A percentile compares a stretch with the other conserved stretches of the same genome.
Conservation (phyloP, 2,329 filamentous ascomycete species). For the Fusarium compactum region DNA sequence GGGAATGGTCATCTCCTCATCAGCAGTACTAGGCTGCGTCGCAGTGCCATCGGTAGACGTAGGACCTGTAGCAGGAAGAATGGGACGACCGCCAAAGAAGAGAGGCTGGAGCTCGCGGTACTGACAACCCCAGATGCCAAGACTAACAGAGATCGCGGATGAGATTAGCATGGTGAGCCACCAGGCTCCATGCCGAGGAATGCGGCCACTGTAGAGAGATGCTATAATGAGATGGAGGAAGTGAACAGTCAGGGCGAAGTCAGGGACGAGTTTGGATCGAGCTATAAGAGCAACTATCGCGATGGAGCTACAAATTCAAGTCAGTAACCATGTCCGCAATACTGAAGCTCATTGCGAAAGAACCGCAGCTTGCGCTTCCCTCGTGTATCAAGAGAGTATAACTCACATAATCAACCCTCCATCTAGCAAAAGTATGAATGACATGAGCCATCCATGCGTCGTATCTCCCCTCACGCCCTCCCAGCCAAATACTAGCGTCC, state of each 20-base stretch:
- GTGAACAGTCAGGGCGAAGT: conserved; percentile 92
- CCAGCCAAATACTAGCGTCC: conserved; percentile 70
- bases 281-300: conserved; percentile 86
- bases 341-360: background rate
- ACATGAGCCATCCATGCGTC: conserved; percentile 70
- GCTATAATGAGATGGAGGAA: conserved; percentile 83
- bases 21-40: conserved; percentile 46
- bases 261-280: conserved; percentile 92
- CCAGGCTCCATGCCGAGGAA: conserved; percentile 87
- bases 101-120: conserved; percentile 92
- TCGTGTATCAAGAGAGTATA: background rate
- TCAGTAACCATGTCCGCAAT: conserved; percentile 15
- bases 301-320: conserved; percentile 70
- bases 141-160: conserved; percentile 60
- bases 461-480: conserved; percentile 70
- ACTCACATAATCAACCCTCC: conserved; percentile 66
- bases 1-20: conserved; percentile 65
- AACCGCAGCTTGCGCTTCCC: conserved; percentile 2
- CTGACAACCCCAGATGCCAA: conserved; percentile 91
- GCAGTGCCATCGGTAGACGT: conserved; percentile 15
- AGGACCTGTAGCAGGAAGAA: conserved; percentile 48
- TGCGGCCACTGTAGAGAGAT: conserved; percentile 78
- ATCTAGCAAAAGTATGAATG: conserved; percentile 68
- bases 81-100: conserved; percentile 76
- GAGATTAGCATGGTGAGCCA: conserved; percentile 73